Conservation (phyloP, 2,329 filamentous ascomycete genomes). For the Exophiala viscosa region DNA sequence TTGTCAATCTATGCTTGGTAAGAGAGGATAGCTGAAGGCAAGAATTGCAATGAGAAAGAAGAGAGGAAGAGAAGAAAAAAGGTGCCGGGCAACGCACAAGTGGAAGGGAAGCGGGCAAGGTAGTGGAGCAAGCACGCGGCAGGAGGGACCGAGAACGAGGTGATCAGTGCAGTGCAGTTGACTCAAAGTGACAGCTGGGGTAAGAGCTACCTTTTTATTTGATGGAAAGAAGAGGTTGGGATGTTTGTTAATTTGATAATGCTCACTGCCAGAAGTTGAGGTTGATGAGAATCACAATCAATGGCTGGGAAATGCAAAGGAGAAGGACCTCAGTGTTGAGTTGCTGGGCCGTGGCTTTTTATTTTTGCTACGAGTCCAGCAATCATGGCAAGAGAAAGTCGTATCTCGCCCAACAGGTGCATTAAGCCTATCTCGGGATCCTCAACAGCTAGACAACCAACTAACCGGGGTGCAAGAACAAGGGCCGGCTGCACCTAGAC, state of each 20-base stretch:
- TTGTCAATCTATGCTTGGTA: constrained; percentile 22
- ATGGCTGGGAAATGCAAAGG: background rate
- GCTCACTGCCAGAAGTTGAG: background rate
- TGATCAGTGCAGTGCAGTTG: background rate
- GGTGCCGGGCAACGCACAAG: constrained; percentile 7
- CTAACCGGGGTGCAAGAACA: background rate
- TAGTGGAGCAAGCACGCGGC: background rate
- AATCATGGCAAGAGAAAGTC: background rate
- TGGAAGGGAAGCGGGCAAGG: constrained; percentile 2
- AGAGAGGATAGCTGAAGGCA: constrained; percentile 6
- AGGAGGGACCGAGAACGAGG: constrained; percentile 7
- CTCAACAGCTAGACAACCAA: background rate
- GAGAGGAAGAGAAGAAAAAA: constrained; percentile 3
- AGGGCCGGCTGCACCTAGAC: background rate
- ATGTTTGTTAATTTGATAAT: background rate
- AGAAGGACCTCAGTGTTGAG: background rate
- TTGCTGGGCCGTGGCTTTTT: background rate
- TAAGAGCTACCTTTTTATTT: constrained; percentile 9
- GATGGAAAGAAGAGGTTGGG: background rate
- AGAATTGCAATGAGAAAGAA: background rate
- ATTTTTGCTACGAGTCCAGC: background rate
- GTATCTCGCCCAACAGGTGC: background rate
- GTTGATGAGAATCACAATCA: background rate
- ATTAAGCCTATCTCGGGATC: background rate
- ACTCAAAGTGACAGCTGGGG: background rate